Conservation (phyloP, 345 rosid genomes). For the Angophora floribunda region DNA sequence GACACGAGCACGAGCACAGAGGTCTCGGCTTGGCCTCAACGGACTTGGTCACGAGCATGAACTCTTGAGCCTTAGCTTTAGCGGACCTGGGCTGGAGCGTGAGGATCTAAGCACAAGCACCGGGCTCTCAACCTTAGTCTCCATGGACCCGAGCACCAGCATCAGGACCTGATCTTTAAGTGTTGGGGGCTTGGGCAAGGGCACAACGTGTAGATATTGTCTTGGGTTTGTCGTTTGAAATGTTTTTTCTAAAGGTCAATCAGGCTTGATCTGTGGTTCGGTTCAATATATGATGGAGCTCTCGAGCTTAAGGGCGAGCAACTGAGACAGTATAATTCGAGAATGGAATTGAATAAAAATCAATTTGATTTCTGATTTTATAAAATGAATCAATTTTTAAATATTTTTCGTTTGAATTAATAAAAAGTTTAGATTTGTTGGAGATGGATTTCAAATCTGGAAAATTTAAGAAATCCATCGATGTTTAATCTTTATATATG, state of each 20-base stretch:
- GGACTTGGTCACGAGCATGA: neutral
- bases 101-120: no score
- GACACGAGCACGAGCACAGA: neutral
- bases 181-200: no score
- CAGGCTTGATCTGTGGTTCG: neutral
- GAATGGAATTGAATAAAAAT: neutral
- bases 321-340: neutral
- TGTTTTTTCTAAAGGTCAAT: no score
- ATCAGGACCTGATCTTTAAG: no score
- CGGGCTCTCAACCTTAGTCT: no score
- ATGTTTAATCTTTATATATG: neutral
- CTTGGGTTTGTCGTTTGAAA: no score
- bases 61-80: no score
- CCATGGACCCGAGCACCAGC: no score
- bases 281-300: neutral
- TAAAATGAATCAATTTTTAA: neutral
- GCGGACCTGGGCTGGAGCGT: no score
- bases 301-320: neutral
- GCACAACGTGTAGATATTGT: no score
- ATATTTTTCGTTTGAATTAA: rapidly evolving
- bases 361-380: neutral
- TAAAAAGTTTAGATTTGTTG: rapidly evolving
- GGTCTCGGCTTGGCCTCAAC: neutral
- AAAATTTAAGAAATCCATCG: neutral
- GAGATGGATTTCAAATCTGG: neutral